phyloP scores from a whole-genome alignment of 2,329 filamentous ascomycete genomes.

The Lecanicillium sp. region DNA sequence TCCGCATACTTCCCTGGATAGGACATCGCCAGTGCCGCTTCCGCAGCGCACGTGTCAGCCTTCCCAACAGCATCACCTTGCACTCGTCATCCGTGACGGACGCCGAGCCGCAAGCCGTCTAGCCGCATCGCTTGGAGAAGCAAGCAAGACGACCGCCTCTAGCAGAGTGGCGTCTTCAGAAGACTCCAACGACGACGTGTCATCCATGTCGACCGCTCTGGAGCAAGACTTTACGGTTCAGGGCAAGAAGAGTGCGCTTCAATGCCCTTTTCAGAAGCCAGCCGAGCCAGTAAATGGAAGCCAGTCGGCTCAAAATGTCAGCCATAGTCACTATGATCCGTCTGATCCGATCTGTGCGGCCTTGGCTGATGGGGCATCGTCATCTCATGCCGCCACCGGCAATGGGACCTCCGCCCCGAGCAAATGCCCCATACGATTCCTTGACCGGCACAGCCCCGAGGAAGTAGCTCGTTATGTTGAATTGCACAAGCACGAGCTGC shows the following conservation, averaged over 20 bases:
- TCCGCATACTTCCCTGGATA: conserved; percentile 43
- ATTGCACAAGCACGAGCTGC: conserved; percentile 90
- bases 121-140: conserved; percentile 38
- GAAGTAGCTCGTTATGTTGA: conserved; percentile 92
- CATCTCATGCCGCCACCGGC: conserved; percentile 31
- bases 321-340: conserved; percentile 38
- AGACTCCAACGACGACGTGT: conserved; percentile 38
- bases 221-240: conserved; percentile 89
- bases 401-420: conserved; percentile 44
- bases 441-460: conserved; percentile 88
- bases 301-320: conserved; percentile 19
- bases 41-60: conserved; percentile 39
- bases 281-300: conserved; percentile 28
- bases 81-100: conserved; percentile 58
- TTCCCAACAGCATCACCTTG: conserved; percentile 48
- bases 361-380: conserved; percentile 55
- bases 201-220: conserved; percentile 59
- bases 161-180: conserved; percentile 43
- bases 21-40: conserved; percentile 47
- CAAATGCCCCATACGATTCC: conserved; percentile 86
- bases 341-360: conserved; percentile 58
- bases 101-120: conserved; percentile 52
- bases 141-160: conserved; percentile 46
- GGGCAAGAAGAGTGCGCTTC: conserved; percentile 71
- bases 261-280: conserved; percentile 68